Percentiles rank a stretch among this genome's conserved stretches.
These are phyloP conservation scores for Aureobasidium sp. DNA, from an alignment of 2,329 filamentous ascomycete genomes.

Conservation along the genomic window DNA sequence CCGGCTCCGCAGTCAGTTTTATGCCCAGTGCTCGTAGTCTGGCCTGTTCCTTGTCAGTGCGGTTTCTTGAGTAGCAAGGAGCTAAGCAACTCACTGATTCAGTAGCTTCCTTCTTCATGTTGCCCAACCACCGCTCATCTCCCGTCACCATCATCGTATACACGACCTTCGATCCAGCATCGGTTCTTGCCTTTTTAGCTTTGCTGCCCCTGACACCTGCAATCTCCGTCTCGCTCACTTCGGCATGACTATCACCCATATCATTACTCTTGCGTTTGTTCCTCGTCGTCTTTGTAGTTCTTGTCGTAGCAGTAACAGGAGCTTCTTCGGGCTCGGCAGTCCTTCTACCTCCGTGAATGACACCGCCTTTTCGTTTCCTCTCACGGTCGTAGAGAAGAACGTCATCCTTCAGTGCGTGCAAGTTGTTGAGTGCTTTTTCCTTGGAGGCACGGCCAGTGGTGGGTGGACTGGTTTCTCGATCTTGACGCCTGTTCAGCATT, in stretches of 20 bases:
- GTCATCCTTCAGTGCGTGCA: conserved; percentile 72
- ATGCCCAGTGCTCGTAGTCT: conserved; percentile 79
- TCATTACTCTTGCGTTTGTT: conserved; percentile 30
- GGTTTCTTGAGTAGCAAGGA: neutral
- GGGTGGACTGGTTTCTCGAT: conserved; percentile 82
- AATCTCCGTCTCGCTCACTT: conserved; percentile 35
- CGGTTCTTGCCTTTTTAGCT: conserved; percentile 42
- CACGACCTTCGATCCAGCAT: conserved; percentile 47
- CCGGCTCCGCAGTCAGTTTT: conserved; percentile 65
- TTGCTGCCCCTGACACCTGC: conserved; percentile 35
- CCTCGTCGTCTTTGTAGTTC: conserved; percentile 18
- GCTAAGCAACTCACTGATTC: conserved; percentile 57
- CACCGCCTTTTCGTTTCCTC: conserved; percentile 67
- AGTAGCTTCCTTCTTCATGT: conserved; percentile 62
- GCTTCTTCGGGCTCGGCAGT: conserved; percentile 34
- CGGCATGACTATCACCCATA: conserved; percentile 22
- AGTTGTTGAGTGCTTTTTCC: conserved; percentile 64
- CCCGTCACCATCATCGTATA: conserved; percentile 77
- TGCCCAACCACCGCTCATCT: conserved; percentile 70
- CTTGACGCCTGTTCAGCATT: conserved; percentile 23
- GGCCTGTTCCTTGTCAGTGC: conserved; percentile 42
- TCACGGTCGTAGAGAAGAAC: conserved; percentile 90
- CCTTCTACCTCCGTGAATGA: conserved; percentile 49
- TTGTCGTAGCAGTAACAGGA: conserved; percentile 15
- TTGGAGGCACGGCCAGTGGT: conserved; percentile 73